Base-by-base conservation (phyloP, 768 basidiomycete genomes). In the Tricholoma matsutake region DNA sequence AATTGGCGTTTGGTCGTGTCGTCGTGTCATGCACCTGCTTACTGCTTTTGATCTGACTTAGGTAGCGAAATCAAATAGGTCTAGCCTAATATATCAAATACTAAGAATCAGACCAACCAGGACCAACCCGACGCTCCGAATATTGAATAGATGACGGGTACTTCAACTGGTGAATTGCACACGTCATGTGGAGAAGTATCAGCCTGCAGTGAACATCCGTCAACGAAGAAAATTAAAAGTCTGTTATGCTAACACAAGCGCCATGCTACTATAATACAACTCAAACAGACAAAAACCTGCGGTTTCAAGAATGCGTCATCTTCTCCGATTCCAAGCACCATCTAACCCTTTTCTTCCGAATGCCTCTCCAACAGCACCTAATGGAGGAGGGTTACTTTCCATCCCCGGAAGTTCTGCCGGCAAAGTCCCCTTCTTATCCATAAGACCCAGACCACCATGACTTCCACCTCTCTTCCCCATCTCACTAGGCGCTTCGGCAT, bases 301-400 rank as follows among this genome's bases (percentile, higher is more conserved):
- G 14, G 53, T 57, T 34, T 56, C 31, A 43, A 58, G 59, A 56
- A 47, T 28, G 32, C 37, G 37, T 73, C 65, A 82, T 69, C 80
- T 84, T 65, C 82, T 76, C 63, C 70, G 68, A 73, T 81, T 80
- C 83, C 80, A 81, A 57, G 78, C 79, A 55, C 76, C 75, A 62
- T 78, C 70, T 32, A 81, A 67, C 45, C 80, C 84, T 61, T 75
- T 72, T 68, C 75, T 81, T 51, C 79, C 78, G 72, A 77, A 80
- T 62, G 72, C 74, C 68, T 79, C 77, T 18, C 78, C 81, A 55
- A 73, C 76, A 20, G 66, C 75, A 31, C 75, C 74, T 59, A 81
- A 77, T 14, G 81, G 81, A 43, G 74, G 79, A 2, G 81, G 78
- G 64, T 84, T 85, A 63, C 80, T 72, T 49, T 78, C 78, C 13